Conservation (phyloP, 345 rosid species). For the Eucalyptus regnans region DNA sequence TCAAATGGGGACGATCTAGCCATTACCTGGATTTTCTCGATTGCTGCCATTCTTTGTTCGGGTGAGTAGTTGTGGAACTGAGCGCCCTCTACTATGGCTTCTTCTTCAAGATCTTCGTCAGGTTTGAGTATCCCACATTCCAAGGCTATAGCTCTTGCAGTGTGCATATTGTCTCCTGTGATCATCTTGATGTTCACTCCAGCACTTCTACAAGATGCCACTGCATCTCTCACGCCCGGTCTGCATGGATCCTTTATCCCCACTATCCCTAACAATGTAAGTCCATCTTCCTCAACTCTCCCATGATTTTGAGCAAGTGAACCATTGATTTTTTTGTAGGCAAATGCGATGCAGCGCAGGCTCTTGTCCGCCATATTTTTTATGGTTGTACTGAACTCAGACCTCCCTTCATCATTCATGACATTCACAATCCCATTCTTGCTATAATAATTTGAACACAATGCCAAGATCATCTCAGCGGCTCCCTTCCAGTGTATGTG, state of each 20-base stretch:
- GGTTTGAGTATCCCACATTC: conserved; percentile 45
- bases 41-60: too few species aligned
- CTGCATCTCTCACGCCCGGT: conserved; percentile 50
- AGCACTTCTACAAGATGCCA: conserved; percentile 47
- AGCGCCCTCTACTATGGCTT: too few species aligned
- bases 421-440: conserved; percentile 20
- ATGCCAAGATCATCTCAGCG: conserved; percentile 60
- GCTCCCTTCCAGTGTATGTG: conserved; percentile 80
- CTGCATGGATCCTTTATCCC: conserved; percentile 74
- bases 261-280: conserved; percentile 50
- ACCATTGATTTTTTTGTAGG: conserved; percentile 17
- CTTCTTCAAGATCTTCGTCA: too few species aligned
- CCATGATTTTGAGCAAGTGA: background rate
- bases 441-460: conserved; percentile 50
- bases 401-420: conserved; percentile 15
- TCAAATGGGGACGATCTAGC: too few species aligned
- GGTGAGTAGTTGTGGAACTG: too few species aligned
- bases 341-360: conserved; percentile 70
- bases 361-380: conserved; percentile 59
- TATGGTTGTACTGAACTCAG: conserved; percentile 25
- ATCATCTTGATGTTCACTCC: conserved; percentile 74
- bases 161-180: conserved; percentile 16
- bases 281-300: conserved; percentile 15
- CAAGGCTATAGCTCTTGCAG: conserved; percentile 69
- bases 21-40: too few species aligned